Evolutionary conservation across 2,329 filamentous ascomycete genomes (phyloP).

Genomic region (Phoma sp.): DNA sequence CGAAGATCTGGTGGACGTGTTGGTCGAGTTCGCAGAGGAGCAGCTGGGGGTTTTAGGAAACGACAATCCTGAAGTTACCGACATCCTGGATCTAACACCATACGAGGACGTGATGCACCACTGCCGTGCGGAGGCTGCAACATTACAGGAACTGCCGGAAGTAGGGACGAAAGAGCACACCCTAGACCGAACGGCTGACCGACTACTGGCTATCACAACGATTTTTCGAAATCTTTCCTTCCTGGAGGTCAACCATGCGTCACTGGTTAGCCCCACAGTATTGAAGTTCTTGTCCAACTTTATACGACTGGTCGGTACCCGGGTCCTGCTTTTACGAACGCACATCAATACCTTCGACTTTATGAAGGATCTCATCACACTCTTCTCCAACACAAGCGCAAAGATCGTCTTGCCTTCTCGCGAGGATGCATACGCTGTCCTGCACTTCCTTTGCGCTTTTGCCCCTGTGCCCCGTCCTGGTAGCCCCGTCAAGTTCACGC

Average conservation of each 20-base stretch:
- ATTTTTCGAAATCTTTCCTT: conserved; percentile 94
- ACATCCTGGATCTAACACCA: conserved; percentile 80
- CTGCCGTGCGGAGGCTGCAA: conserved; percentile 76
- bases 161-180: conserved; percentile 82
- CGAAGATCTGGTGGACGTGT: conserved; percentile 85
- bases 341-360: conserved; percentile 90
- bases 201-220: conserved; percentile 87
- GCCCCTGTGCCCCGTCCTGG: conserved; percentile 78
- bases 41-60: conserved; percentile 86
- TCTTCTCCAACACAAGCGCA: conserved; percentile 87
- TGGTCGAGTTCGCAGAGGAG: conserved; percentile 90
- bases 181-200: conserved; percentile 84
- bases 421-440: conserved; percentile 84
- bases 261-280: conserved; percentile 77
- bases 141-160: conserved; percentile 73
- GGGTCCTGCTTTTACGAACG: conserved; percentile 83
- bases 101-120: conserved; percentile 88
- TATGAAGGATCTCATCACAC: conserved; percentile 92
- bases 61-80: conserved; percentile 82
- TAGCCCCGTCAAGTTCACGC: conserved; percentile 71
- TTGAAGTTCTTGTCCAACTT: conserved; percentile 84
- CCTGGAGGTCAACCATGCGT: conserved; percentile 75
- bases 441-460: conserved; percentile 91
- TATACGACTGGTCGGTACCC: conserved; percentile 86
- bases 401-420: conserved; percentile 81